phyloP scores from a whole-genome alignment of 805 yeast species.

The Candida easanensis region DNA sequence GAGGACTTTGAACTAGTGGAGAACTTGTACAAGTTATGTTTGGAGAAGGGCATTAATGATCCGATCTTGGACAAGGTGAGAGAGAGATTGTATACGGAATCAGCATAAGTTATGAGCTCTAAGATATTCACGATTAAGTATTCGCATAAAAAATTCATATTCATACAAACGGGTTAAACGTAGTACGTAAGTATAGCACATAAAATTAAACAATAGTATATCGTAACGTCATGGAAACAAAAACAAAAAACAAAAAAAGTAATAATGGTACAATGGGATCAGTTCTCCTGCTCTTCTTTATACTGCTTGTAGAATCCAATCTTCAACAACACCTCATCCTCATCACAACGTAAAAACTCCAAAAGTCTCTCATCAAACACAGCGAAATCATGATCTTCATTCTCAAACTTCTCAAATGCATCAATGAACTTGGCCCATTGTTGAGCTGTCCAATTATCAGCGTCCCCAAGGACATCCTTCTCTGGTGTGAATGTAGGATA shows the following conservation, averaged over 20 bases:
- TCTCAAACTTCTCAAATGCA: slow-evolving; percentile 8
- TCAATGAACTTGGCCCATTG: slow-evolving; percentile 24
- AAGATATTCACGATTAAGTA: too few relatives aligned
- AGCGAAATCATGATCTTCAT: slow-evolving; percentile 6
- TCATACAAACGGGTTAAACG: too few relatives aligned
- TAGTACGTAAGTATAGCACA: too few relatives aligned
- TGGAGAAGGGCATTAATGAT: slow-evolving; percentile 20
- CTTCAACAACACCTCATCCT: slow-evolving; percentile 20
- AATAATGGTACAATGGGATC: too few relatives aligned
- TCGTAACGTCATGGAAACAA: too few relatives aligned
- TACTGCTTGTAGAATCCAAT: slow-evolving; percentile 17
- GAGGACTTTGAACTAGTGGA: slow-evolving; percentile 22
- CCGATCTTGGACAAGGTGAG: slow-evolving; percentile 22
- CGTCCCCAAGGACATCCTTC: slow-evolving; percentile 6
- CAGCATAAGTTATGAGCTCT: too few relatives aligned
- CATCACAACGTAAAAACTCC: slow-evolving; percentile 20
- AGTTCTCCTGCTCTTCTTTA: background rate
- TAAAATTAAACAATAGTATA: too few relatives aligned
- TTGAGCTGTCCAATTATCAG: slow-evolving; percentile 9
- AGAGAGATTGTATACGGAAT: slow-evolving; percentile 9
- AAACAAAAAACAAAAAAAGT: too few relatives aligned
- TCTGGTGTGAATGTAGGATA: background rate
- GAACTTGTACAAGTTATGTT: slow-evolving; percentile 22
- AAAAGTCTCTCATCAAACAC: slow-evolving; percentile 15
- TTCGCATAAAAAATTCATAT: too few relatives aligned